Percentiles rank a stretch among this genome's conserved stretches.
Evolutionary conservation across 1,284 basidiomycete genomes (phyloP).

Genomic region (Tetrapyrgos nigripes): DNA sequence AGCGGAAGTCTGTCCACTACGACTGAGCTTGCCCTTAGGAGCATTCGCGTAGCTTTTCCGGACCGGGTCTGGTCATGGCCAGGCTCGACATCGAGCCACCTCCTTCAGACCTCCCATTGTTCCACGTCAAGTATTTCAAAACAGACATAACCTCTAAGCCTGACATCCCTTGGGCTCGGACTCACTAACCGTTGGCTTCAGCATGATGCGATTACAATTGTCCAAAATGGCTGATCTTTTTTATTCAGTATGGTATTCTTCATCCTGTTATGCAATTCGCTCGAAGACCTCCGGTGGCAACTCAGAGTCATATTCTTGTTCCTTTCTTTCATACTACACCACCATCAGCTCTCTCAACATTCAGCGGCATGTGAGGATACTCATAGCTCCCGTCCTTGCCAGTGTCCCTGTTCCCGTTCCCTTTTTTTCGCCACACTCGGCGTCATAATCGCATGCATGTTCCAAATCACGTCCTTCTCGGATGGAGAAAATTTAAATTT

Average conservation of each 20-base stretch:
- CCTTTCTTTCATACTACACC: too few species aligned
- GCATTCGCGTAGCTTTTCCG: conserved; percentile 49
- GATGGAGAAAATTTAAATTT: conserved; percentile 8
- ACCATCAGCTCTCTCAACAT: too few species aligned
- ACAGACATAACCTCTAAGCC: conserved; percentile 48
- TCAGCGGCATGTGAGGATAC: conserved; percentile 3
- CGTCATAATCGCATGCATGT: conserved; percentile 1
- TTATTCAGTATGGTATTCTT: too few species aligned
- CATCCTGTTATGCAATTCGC: too few species aligned
- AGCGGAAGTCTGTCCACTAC: neutral
- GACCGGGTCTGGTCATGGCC: conserved; percentile 59
- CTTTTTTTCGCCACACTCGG: neutral
- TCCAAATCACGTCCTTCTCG: conserved; percentile 2
- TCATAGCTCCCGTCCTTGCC: neutral
- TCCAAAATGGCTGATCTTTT: too few species aligned
- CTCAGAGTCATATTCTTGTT: too few species aligned
- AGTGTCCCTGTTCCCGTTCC: conserved; percentile 7
- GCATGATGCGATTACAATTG: too few species aligned
- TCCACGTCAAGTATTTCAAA: conserved; percentile 48
- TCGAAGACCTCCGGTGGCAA: too few species aligned
- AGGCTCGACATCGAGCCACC: conserved; percentile 55
- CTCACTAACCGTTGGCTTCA: too few species aligned
- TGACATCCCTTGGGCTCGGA: conserved; percentile 41
- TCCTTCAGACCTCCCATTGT: conserved; percentile 28
- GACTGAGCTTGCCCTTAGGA: neutral